Evolutionary conservation across 306 rosid genomes (phyloP).

Genomic region (Dryas alaskensis): DNA sequence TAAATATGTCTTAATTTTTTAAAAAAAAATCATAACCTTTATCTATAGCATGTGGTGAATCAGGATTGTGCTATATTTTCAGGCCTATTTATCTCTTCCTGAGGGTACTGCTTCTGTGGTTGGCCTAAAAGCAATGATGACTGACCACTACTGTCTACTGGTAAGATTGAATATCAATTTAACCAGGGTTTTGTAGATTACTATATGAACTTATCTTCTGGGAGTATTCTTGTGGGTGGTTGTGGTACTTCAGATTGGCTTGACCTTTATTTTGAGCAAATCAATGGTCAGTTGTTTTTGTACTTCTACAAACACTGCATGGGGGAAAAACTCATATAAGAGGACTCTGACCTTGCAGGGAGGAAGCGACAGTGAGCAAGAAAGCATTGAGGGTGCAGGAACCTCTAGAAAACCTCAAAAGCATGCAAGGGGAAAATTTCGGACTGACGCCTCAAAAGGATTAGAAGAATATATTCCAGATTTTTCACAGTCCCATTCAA

Average conservation of each 20-base stretch:
- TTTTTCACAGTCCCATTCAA: constrained; percentile 55
- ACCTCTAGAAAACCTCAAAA: constrained; percentile 56
- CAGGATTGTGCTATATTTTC: constrained; percentile 34
- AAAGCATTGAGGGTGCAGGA: constrained; percentile 59
- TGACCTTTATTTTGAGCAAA: not conserved
- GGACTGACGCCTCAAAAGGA: constrained; percentile 43
- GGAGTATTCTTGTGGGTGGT: not conserved
- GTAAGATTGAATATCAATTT: constrained; percentile 47
- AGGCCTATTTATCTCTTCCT: constrained; percentile 98
- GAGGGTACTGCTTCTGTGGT: constrained; percentile 97
- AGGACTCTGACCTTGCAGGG: constrained; percentile 53
- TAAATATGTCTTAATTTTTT: not conserved
- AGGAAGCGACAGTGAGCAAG: constrained; percentile 86
- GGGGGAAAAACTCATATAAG: constrained; percentile 26
- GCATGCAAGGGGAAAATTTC: constrained; percentile 51
- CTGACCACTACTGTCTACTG: constrained; percentile 79
- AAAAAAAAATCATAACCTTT: constrained; percentile 1
- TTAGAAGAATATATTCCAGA: constrained; percentile 57
- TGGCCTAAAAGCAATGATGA: constrained; percentile 95
- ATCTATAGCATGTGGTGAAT: constrained; percentile 31
- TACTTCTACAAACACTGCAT: not conserved
- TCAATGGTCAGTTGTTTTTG: not conserved
- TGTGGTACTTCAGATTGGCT: not conserved
- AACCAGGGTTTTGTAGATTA: constrained; percentile 15
- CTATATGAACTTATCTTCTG: constrained; percentile 23